Base-by-base conservation (phyloP, 2,329 filamentous ascomycete genomes). In the Tolypocladium sp. region DNA sequence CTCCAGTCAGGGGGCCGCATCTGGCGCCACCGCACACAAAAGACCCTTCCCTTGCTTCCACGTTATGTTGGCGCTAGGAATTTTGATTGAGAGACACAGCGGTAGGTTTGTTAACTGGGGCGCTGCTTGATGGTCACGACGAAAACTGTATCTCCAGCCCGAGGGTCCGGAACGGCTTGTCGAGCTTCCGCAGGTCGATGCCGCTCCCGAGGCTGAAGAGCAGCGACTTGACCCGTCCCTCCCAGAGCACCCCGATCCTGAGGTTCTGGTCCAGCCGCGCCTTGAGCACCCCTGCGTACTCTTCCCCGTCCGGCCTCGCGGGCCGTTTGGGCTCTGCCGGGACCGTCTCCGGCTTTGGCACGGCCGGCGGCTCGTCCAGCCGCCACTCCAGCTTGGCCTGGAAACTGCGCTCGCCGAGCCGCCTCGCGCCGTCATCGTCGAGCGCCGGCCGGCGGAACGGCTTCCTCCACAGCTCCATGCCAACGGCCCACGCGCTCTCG, bases 401-500 rank as follows among this genome's bases (percentile, higher is more conserved):
- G 65, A 82, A 79, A 62, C 79, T 83, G 49, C 81, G 60, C 57
- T 64, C 59, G 13, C 30, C 1, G n/a, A 22, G 46, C 20, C 53
- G 57, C 20, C 56, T 57, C 15, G 40, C 66, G 8, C 66, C 65
- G 38, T 72, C 72, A 1, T 70, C 70, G 7, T 74, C 73, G 7
- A 76, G 65, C 30, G 66, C 73, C 70, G 49, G 74, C 22, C 77
- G 73, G 62, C 65, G 59, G 20, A 75, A 71, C 25, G 78, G 79
- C 67, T 85, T 88, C 68, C 90, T 86, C 93, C 94, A 99, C 51
- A 97, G 78, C 76, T 99, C 94, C 76, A 91, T 90, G 17, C 94
- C 94, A 30, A 97, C 83, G 33, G 92, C 88, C 79, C 96, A 88
- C 60, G 94, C 90, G 70, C 91, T 96, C 77, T 99, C 94, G 77